phyloP scores from a whole-genome alignment of 257 asterid genomes.

The Solanum sejunctum region DNA sequence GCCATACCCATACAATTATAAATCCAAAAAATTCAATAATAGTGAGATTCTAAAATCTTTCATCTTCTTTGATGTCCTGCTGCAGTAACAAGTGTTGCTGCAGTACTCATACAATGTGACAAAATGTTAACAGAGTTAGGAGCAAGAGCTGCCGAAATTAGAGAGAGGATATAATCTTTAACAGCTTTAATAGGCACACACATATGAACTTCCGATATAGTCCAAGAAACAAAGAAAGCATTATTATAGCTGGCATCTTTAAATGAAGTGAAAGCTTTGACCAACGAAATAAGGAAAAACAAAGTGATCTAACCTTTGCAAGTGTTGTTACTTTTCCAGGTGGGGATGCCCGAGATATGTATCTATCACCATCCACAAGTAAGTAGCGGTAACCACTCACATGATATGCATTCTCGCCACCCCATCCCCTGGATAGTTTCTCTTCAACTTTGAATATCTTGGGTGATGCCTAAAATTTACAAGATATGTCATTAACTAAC shows the following conservation, averaged over 20 bases:
- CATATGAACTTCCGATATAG: not conserved
- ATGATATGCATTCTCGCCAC: slow-evolving; percentile 96
- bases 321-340: slow-evolving; percentile 95
- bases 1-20: not conserved
- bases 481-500: slow-evolving; percentile 1
- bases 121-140: not conserved
- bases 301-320: slow-evolving; percentile 49
- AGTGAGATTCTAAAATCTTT: not conserved
- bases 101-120: not conserved
- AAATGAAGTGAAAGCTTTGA: not conserved
- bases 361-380: slow-evolving; percentile 75
- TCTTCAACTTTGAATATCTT: slow-evolving; percentile 79
- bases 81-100: not conserved
- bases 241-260: not conserved
- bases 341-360: slow-evolving; percentile 82
- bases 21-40: not conserved
- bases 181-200: not conserved
- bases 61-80: not conserved
- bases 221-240: not conserved
- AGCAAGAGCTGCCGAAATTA: not conserved
- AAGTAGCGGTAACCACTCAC: slow-evolving; percentile 92
- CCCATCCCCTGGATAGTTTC: slow-evolving; percentile 97
- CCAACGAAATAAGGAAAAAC: not conserved
- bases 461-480: slow-evolving; percentile 44
- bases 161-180: not conserved